phyloP scores from a whole-genome alignment of 768 basidiomycete genomes.

The Pleurotus cornucopiae region DNA sequence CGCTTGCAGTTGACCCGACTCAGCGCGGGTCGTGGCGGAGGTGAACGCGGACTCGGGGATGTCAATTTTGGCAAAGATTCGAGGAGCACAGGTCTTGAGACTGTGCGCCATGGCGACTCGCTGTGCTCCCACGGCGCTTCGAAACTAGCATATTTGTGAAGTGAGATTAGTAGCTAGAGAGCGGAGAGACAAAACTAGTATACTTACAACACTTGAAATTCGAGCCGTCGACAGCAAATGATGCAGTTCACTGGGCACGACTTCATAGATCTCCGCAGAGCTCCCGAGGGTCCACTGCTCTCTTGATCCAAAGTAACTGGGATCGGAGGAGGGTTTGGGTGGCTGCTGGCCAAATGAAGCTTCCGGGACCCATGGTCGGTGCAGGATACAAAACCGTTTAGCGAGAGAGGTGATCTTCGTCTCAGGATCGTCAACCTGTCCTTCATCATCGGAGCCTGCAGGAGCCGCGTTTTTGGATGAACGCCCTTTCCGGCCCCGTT shows the following conservation, averaged over 20 bases:
- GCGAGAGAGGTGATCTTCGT: not conserved
- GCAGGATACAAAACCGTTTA: not conserved
- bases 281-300: not conserved
- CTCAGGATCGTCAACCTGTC: not conserved
- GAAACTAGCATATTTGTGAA: not conserved
- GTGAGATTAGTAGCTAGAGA: not conserved
- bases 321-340: not conserved
- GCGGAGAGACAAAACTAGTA: not conserved
- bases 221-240: not conserved
- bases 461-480: not conserved
- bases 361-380: not conserved
- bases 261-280: not conserved
- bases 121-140: not conserved
- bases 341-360: not conserved
- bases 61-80: not conserved
- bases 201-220: not conserved
- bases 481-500: not conserved
- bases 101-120: not conserved
- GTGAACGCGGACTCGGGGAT: not conserved
- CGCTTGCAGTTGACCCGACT: not conserved
- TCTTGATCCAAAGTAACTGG: not conserved
- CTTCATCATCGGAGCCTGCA: not conserved
- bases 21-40: not conserved
- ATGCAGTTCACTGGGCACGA: not conserved
- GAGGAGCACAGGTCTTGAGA: not conserved